Evolutionary conservation across 441 rosid genomes (phyloP), one percentile per base, ranked within the genome.

Genomic region (Brassica balearica): DNA sequence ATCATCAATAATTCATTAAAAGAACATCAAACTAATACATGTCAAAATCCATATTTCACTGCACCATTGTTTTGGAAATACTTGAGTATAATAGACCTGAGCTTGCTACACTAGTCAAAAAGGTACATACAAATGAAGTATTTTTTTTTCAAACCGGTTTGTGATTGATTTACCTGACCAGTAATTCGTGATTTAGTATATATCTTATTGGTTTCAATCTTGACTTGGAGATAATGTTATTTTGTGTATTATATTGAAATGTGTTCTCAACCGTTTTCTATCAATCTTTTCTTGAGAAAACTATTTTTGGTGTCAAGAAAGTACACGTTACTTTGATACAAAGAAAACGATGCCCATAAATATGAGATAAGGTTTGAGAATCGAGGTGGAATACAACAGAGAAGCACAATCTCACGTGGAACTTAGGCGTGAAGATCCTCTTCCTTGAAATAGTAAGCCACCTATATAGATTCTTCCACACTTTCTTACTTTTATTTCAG

Each of bases 401-500:
- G 71, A 79, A 73, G 75, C 82, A 79, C 78, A 79, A 73, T 73
- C 82, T 79, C 82, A 79, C 78, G 71, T 79, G 78, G 38, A 74
- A 68, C 75, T 68, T 68, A 73, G 61, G 82, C 78, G 74, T 79
- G 78, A 73, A 79, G 78, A 69, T 79, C 75, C 74, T 79, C 71
- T 73, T 36, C 71, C 75, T 38, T 53, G 53, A 73, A 53, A 36
- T 73, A 74, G 78, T 15, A 79, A 79, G 53, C 82, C 82, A 79
- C 82, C 53, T 53, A 38, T 79, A 68, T 25, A 73, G 78, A 68
- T 51, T 79, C 78, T 73, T 74, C 70, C 77, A 22, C 51, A 58
- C 63, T 65, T 72, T 78, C 68, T 41, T 6, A 11, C 12, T 65
- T 64, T 27, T 58, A 19, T 15, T 15, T 55, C 75, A 23, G 41